Conservation (phyloP, 495 filamentous ascomycete species). For the Cenococcum geophilum region DNA sequence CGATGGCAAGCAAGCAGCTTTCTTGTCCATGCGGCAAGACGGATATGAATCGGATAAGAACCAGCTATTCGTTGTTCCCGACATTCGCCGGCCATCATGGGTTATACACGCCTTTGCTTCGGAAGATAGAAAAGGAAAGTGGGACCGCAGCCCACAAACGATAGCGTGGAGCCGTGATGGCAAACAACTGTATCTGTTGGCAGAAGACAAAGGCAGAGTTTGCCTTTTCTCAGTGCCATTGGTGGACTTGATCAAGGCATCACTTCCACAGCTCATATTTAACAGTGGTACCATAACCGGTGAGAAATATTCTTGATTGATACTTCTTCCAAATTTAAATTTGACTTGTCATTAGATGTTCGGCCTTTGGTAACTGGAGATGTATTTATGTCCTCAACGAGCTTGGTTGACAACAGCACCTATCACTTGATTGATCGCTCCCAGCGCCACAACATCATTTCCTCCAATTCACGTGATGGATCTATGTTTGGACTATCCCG, state of each 20-base stretch:
- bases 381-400: constrained; percentile 37
- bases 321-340: background rate
- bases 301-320: background rate
- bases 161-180: constrained; percentile 33
- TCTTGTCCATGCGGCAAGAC: constrained; percentile 56
- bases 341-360: constrained; percentile 6
- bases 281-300: constrained; percentile 19
- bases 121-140: constrained; percentile 27
- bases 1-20: constrained; percentile 66
- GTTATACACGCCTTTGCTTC: constrained; percentile 49
- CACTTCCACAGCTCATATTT: constrained; percentile 18
- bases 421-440: constrained; percentile 25
- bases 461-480: constrained; percentile 62
- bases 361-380: constrained; percentile 24
- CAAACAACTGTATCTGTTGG: constrained; percentile 25
- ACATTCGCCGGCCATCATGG: constrained; percentile 46
- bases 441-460: constrained; percentile 25
- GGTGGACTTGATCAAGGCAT: background rate
- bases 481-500: constrained; percentile 53
- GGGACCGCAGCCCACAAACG: constrained; percentile 29
- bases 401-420: constrained; percentile 37
- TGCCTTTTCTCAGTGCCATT: constrained; percentile 19
- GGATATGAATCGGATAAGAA: constrained; percentile 91
- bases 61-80: constrained; percentile 56
- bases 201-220: constrained; percentile 30